Conservation (phyloP, 768 basidiomycete species). For the Boletus eberwhitei region DNA sequence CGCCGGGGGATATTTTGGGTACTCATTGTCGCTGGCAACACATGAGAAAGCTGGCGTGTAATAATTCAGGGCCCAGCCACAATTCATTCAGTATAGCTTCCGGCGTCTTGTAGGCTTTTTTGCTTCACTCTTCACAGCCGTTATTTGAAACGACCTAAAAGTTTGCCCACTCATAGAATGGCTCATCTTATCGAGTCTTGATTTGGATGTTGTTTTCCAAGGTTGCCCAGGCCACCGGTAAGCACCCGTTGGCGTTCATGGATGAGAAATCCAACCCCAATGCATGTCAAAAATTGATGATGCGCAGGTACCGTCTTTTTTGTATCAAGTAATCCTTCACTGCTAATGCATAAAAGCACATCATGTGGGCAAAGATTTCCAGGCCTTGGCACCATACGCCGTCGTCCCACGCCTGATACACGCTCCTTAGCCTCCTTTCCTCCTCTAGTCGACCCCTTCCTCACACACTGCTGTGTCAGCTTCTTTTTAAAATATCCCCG, state of each 20-base stretch:
- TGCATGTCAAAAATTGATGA: background rate
- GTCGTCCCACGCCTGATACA: constrained; percentile 27
- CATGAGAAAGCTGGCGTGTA: constrained; percentile 11
- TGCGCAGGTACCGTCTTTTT: constrained; percentile 1
- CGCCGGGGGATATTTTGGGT: no score
- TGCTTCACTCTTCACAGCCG: background rate
- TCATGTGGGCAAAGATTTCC: constrained; percentile 17
- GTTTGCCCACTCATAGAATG: background rate
- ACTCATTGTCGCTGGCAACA: background rate
- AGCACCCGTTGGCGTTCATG: background rate
- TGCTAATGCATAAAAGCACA: constrained; percentile 10
- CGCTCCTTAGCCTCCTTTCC: background rate
- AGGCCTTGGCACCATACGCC: constrained; percentile 9
- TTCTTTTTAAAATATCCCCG: background rate
- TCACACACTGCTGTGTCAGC: background rate
- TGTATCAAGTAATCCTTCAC: background rate
- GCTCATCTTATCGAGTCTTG: background rate
- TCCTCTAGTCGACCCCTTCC: background rate
- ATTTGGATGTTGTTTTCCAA: constrained; percentile 1
- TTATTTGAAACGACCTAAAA: background rate
- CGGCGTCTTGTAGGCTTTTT: background rate
- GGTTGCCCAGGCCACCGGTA: background rate
- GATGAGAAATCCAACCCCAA: constrained; percentile 10
- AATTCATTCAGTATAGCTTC: background rate
- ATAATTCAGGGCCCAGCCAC: background rate